Conservation (phyloP, 2,329 filamentous ascomycete genomes). For the Akanthomyces muscarius region DNA sequence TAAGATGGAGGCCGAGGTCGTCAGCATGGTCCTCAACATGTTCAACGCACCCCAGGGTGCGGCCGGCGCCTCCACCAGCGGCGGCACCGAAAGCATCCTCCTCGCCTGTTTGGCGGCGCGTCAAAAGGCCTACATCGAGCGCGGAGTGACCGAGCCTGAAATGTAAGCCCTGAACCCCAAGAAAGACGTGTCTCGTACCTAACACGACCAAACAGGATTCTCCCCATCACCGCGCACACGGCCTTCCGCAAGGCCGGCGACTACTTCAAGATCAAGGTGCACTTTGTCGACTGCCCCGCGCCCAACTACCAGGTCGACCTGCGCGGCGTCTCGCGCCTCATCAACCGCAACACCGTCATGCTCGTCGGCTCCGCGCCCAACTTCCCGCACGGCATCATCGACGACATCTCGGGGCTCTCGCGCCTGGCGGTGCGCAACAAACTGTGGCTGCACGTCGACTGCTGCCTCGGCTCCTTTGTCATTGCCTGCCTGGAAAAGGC, state of each 20-base stretch:
- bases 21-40: constrained; percentile 86
- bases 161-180: constrained; percentile 56
- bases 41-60: constrained; percentile 86
- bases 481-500: constrained; percentile 87
- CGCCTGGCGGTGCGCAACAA: constrained; percentile 74
- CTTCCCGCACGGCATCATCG: constrained; percentile 97
- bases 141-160: constrained; percentile 86
- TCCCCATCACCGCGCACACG: constrained; percentile 91
- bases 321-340: constrained; percentile 70
- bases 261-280: constrained; percentile 96
- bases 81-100: constrained; percentile 93
- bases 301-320: constrained; percentile 82
- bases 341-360: constrained; percentile 91
- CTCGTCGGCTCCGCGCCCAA: constrained; percentile 94
- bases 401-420: constrained; percentile 84
- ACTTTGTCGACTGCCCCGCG: constrained; percentile 81
- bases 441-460: constrained; percentile 91
- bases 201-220: constrained; percentile 56
- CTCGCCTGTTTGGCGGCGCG: constrained; percentile 91
- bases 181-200: background rate
- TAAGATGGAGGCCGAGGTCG: constrained; percentile 99
- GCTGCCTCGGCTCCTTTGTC: constrained; percentile 93
- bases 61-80: constrained; percentile 84
- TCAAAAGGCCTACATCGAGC: constrained; percentile 81
- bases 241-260: constrained; percentile 92